Evolutionary conservation across 768 basidiomycete genomes (phyloP).

Genomic region (Imleria badia): DNA sequence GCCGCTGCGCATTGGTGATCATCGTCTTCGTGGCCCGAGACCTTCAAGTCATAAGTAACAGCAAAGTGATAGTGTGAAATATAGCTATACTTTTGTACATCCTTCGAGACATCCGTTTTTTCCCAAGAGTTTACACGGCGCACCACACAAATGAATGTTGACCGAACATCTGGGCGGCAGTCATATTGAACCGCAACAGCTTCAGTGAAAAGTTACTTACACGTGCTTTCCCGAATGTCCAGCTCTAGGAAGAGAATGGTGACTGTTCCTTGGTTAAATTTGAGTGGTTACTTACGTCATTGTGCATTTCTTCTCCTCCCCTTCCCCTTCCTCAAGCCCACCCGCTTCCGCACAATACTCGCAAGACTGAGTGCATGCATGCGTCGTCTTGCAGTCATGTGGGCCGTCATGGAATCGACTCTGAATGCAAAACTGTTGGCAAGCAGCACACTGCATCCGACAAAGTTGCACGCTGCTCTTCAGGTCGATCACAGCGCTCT

Average conservation of each 20-base stretch:
- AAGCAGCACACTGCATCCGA: conserved; percentile 44
- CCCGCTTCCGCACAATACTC: conserved; percentile 37
- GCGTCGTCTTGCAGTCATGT: conserved; percentile 53
- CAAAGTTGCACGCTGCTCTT: conserved; percentile 51
- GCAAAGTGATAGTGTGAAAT: background rate
- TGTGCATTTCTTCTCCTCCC: conserved; percentile 36
- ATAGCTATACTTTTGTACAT: conserved; percentile 48
- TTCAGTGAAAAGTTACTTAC: conserved; percentile 35
- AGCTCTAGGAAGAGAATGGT: conserved; percentile 37
- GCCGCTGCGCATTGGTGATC: conserved; percentile 55
- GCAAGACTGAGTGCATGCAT: conserved; percentile 45
- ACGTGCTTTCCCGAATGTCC: conserved; percentile 56
- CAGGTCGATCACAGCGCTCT: conserved; percentile 45
- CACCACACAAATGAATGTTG: conserved; percentile 53
- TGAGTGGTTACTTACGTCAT: conserved; percentile 39
- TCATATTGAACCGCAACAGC: background rate
- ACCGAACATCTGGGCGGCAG: conserved; percentile 46
- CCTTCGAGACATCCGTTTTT: conserved; percentile 50
- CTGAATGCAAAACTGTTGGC: conserved; percentile 50
- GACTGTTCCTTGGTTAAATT: background rate
- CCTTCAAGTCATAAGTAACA: conserved; percentile 30
- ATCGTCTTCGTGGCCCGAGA: conserved; percentile 44
- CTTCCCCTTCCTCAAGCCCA: conserved; percentile 27
- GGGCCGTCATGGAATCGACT: conserved; percentile 43
- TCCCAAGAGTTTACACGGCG: conserved; percentile 44